These are phyloP conservation scores for Hypoxylon sp. DNA, from an alignment of 2,329 filamentous ascomycete species.

Conservation along the genomic window DNA sequence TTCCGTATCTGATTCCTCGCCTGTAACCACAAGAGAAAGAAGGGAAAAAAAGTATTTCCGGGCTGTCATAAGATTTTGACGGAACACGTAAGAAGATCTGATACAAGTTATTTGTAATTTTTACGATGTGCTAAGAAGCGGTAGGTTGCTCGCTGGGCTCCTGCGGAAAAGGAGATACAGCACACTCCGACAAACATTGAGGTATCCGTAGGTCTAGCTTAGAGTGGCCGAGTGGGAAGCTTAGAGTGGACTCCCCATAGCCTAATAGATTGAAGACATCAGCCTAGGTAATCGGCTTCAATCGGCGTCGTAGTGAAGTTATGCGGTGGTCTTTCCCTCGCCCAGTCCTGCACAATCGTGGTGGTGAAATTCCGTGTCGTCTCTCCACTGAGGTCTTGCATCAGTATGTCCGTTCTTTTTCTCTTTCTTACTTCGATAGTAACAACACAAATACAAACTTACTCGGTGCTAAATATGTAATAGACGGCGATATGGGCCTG, in stretches of 20 bases:
- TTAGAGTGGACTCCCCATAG: not conserved
- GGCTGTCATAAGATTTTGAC: too few relatives aligned
- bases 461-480: conserved; percentile 23
- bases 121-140: too few relatives aligned
- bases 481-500: conserved; percentile 28
- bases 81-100: too few relatives aligned
- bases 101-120: too few relatives aligned
- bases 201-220: not conserved
- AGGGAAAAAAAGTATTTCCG: too few relatives aligned
- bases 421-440: too few relatives aligned
- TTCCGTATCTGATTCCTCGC: too few relatives aligned
- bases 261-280: not conserved
- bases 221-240: not conserved
- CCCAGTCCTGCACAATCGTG: conserved; percentile 28
- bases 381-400: not conserved
- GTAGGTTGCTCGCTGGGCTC: too few relatives aligned
- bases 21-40: too few relatives aligned
- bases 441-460: not conserved
- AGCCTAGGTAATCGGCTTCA: not conserved
- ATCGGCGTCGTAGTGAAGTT: conserved; percentile 18
- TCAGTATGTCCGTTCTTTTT: not conserved
- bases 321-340: conserved; percentile 22
- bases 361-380: conserved; percentile 21
- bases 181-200: not conserved
- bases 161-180: too few relatives aligned